A percentile compares a stretch with the other conserved stretches of the same genome.
These are phyloP conservation scores for Oxytropis ochrocephala DNA, from an alignment of 306 rosid species.

Conservation along the genomic window DNA sequence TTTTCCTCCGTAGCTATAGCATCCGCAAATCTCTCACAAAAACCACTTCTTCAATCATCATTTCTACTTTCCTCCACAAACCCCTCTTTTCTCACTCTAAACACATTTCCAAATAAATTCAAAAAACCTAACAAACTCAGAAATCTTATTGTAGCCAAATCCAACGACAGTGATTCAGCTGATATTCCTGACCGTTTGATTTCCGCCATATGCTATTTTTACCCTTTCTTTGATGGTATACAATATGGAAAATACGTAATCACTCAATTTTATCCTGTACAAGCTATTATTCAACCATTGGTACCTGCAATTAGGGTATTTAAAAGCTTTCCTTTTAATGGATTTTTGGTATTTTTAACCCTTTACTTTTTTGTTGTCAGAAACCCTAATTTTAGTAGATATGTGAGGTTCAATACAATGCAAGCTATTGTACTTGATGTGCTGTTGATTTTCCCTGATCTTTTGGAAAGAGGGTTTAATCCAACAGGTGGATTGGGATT, in stretches of 20 bases:
- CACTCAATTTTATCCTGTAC: constrained; percentile 70
- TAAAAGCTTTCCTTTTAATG: constrained; percentile 86
- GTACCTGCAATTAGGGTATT: constrained; percentile 80
- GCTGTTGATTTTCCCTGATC: constrained; percentile 80
- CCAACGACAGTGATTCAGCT: constrained; percentile 54
- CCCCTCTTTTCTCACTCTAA: constrained; percentile 24
- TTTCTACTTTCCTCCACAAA: constrained; percentile 17
- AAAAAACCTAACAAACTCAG: constrained; percentile 29
- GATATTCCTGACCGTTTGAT: constrained; percentile 73
- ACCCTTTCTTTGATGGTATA: constrained; percentile 87
- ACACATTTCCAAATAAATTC: constrained; percentile 22
- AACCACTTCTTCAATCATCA: constrained; percentile 37
- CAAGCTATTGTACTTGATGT: constrained; percentile 94
- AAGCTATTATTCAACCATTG: constrained; percentile 59
- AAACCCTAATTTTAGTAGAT: constrained; percentile 75
- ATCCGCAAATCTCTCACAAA: constrained; percentile 28
- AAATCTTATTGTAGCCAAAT: constrained; percentile 40
- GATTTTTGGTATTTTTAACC: constrained; percentile 71
- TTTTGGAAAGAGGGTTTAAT: constrained; percentile 77
- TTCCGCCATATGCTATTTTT: constrained; percentile 81
- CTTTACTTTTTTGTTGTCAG: constrained; percentile 92
- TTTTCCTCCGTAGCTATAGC: constrained; percentile 23
- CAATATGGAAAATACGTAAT: constrained; percentile 83
- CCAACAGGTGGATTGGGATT: constrained; percentile 72
- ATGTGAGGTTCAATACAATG: constrained; percentile 96